Percentiles rank a stretch among this genome's conserved stretches.
These are phyloP conservation scores for Apiospora phragmitis DNA, from an alignment of 2,329 filamentous ascomycete genomes.

Conservation along the genomic window DNA sequence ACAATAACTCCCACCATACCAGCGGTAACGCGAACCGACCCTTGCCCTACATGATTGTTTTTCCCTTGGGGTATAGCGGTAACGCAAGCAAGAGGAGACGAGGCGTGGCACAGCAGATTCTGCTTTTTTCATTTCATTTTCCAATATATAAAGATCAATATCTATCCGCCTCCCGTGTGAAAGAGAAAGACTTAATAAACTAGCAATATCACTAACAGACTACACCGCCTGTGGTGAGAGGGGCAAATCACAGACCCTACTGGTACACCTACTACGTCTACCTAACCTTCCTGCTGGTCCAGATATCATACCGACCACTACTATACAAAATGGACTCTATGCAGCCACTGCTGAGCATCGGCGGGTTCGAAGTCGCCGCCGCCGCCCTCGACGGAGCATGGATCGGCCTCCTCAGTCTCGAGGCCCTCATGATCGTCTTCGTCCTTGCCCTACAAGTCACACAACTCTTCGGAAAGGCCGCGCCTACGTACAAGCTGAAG, in stretches of 20 bases:
- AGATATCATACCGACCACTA: slow-evolving; percentile 21
- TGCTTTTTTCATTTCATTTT: neutral
- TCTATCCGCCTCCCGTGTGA: neutral
- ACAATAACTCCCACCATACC: neutral
- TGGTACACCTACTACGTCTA: slow-evolving; percentile 25
- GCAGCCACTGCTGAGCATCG: slow-evolving; percentile 17
- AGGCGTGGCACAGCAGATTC: neutral
- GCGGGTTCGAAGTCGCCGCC: slow-evolving; percentile 38
- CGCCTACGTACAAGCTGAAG: neutral
- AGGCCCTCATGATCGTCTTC: slow-evolving; percentile 44
- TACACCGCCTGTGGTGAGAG: neutral
- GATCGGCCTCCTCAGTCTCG: slow-evolving; percentile 46
- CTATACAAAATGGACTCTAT: slow-evolving; percentile 11
- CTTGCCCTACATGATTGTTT: neutral
- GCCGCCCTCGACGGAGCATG: slow-evolving; percentile 47
- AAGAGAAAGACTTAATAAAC: neutral
- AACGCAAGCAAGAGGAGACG: neutral
- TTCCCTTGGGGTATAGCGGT: neutral
- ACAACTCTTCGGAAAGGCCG: neutral
- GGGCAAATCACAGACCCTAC: slow-evolving; percentile 17
- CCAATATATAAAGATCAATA: neutral
- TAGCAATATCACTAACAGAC: neutral
- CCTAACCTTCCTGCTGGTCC: slow-evolving; percentile 21
- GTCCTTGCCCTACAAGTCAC: slow-evolving; percentile 28
- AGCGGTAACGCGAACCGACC: neutral